Base-by-base conservation (phyloP, 495 filamentous ascomycete genomes). In the Pyrenopolyporus hunteri region DNA sequence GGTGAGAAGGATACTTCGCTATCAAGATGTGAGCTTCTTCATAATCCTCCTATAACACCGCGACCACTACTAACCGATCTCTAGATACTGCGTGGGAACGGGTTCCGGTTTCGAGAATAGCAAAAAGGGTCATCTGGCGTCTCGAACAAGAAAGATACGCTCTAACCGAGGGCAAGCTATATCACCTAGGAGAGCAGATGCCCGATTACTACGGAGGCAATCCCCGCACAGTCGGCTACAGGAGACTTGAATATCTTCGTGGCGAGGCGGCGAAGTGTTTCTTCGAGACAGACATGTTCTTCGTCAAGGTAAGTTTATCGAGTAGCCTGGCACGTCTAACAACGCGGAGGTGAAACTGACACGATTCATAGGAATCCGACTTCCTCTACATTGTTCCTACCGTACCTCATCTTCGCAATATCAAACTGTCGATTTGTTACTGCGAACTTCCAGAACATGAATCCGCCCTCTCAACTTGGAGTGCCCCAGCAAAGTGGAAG, bases 1-100 rank as follows among this genome's bases (percentile, higher is more conserved):
- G 89, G 88, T 25, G 87, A 89, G 45, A 89, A 89, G 70, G 89
- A 93, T 64, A 77, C 90, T 16, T 82, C 86, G 32, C 78, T 93
- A 23, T 85, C 87, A 17, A 83, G 87, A 75, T 93, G 85, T 87
- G 73, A 78, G 84, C 77, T 31, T n/a, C 39, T 28, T 23, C 8
- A 23, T 25, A 47, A 19, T 14, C 11, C 11, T 22, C 47, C n/a
- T 10, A 19, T 19, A 26, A 29, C 7, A 6, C 17, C 20, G 20
- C 9, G 37, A 26, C 14, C 32, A 37, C 54, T 17, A 63, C 55
- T 53, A 49, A 48, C 31, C 52, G 28, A 20, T 14, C 16, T 33
- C n/a, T 68, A 88, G 85, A 89, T 70, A 80, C 87, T 43, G 83
- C 81, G 22, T 92, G 89, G 89, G 81, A 85, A 58, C 76, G 74